Conservation (phyloP, 129 eudicot species). For the Helichrysum umbraculigerum region DNA sequence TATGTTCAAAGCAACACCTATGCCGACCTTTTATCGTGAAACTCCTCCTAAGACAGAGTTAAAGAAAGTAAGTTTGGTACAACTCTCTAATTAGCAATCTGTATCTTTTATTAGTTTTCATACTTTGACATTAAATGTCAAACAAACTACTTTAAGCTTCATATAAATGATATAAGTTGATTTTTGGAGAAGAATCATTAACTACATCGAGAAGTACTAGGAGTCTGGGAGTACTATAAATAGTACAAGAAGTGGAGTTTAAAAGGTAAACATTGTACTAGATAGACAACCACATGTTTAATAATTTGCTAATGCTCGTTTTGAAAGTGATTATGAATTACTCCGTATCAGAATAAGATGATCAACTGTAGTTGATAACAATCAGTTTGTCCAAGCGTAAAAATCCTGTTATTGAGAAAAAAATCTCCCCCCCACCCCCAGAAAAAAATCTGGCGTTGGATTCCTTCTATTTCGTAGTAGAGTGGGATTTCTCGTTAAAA, state of each 20-base stretch:
- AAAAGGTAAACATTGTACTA: background rate
- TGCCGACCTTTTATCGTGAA: conserved; percentile 98
- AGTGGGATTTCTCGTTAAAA: too few relatives aligned
- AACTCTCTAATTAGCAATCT: background rate
- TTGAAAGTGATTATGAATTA: background rate
- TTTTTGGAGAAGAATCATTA: background rate
- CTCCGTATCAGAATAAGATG: background rate
- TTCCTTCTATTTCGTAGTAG: too few relatives aligned
- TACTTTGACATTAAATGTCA: conserved; percentile 4
- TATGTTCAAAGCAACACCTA: conserved; percentile 93
- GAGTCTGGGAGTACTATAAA: background rate
- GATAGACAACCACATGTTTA: background rate
- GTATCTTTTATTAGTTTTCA: background rate
- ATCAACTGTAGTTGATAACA: background rate
- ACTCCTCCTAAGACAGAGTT: conserved; percentile 83
- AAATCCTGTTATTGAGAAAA: too few relatives aligned
- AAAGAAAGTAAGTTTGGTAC: conserved; percentile 67
- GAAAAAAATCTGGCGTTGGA: too few relatives aligned
- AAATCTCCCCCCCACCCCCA: too few relatives aligned
- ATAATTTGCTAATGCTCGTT: background rate
- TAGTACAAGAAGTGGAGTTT: background rate
- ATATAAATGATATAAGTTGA: background rate
- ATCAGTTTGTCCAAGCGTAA: too few relatives aligned
- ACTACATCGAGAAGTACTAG: background rate
- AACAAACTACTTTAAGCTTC: conserved; percentile 8